phyloP scores from a whole-genome alignment of 495 filamentous ascomycete genomes.

The Lasiosphaeria hispida region DNA sequence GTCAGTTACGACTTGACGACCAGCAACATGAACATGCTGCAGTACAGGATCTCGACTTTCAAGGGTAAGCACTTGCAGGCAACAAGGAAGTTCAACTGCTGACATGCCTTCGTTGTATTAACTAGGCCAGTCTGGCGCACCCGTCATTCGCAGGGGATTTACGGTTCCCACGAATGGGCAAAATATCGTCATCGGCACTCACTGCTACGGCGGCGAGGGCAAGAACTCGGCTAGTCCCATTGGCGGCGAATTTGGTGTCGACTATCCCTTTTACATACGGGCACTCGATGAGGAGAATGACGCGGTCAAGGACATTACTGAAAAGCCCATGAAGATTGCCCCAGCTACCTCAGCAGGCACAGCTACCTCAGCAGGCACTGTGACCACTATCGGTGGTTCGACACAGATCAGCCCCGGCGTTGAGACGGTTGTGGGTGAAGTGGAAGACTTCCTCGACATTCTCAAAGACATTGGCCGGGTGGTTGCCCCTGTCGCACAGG shows the following conservation, averaged over 20 bases:
- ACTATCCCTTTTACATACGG: constrained; percentile 24
- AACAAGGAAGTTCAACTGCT: too few relatives aligned
- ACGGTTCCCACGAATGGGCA: background rate
- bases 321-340: background rate
- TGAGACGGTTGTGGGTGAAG: too few relatives aligned
- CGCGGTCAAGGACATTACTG: constrained; percentile 13
- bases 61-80: constrained; percentile 7
- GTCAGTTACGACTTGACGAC: constrained; percentile 24
- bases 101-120: too few relatives aligned
- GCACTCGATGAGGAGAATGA: constrained; percentile 10
- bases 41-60: constrained; percentile 39
- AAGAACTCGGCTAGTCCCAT: constrained; percentile 36
- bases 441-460: constrained; percentile 29
- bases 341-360: background rate
- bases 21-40: constrained; percentile 28
- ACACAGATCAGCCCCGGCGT: too few relatives aligned
- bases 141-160: constrained; percentile 30
- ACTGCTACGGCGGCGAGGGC: constrained; percentile 32
- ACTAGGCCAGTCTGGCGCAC: constrained; percentile 38
- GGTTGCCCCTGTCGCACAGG: background rate
- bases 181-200: constrained; percentile 28
- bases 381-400: background rate
- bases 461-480: constrained; percentile 18
- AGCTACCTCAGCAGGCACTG: background rate
- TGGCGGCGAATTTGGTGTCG: constrained; percentile 26